Base-by-base conservation (phyloP, 2,329 filamentous ascomycete genomes). In the Pseudofabraea citricarpa region DNA sequence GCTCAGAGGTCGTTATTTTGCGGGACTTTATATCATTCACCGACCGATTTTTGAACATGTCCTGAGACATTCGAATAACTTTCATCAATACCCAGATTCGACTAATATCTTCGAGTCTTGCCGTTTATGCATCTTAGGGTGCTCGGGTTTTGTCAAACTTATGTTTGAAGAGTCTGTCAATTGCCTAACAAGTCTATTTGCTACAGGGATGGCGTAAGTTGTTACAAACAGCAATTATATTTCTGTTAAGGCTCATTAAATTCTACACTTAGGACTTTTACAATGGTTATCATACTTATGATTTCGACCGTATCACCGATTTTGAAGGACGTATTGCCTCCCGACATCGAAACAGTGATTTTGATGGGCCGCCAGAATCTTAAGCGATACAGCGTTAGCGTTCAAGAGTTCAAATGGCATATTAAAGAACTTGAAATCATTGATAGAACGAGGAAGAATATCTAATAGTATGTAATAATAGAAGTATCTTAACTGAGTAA, bases 1-100 rank as follows among this genome's bases (percentile, higher is more conserved):
- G 15, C 49, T 62, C 0, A 51, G 57, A 20, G 59, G 60, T 0
- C 43, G 60, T 4, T 61, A 60, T 16, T 61, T 52, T 6, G 58
- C 60, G 0, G 60, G 57, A 0, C 56, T 60, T 13, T 60, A 62
- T 26, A 61, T 62, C 5, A 60, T 62, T 1, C 55, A 62, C 19
- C 45, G 59, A 1, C 60, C 60, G 1, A 58, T 62, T 7, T 48
- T 62, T 6, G 57, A 62, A 6, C 58, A 57, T 6, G 51, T 55
- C 0, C 20, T 62, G 6, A 47, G 61, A 3, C 60, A 62, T 7
- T 43, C 55, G 9, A 46, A 48, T 0, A 46, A 53, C 2, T 49
- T 62, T 2, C 45, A 56, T 1, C 44, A 47, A 0, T 58, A 62
- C 23, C 59, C 59, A 2, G 52, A 43, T 27, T 49, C 38, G 3